Evolutionary conservation across 2,329 filamentous ascomycete genomes (phyloP).

Genomic region (Grosmannia huntii): DNA sequence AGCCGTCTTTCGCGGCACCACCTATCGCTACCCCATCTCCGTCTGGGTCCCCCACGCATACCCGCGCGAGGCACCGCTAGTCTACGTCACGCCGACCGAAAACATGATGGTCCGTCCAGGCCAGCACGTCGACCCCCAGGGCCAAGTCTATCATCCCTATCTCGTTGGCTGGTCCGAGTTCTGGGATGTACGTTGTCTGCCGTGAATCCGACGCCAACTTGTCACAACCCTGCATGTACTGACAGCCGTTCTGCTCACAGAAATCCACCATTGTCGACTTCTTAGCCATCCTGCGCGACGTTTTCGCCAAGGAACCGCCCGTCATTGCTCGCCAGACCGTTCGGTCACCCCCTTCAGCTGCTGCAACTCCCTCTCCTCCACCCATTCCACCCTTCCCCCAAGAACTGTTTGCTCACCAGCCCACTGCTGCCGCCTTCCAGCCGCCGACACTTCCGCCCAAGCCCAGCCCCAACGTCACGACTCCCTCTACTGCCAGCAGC

Average conservation of each 20-base stretch:
- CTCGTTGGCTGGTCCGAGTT: constrained; percentile 78
- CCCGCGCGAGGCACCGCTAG: constrained; percentile 70
- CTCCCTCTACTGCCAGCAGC: neutral
- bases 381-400: constrained; percentile 61
- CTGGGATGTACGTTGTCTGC: constrained; percentile 61
- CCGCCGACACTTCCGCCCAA: constrained; percentile 44
- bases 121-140: constrained; percentile 89
- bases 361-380: constrained; percentile 35
- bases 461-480: constrained; percentile 16
- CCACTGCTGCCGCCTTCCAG: constrained; percentile 6
- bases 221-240: neutral
- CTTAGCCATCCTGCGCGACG: constrained; percentile 64
- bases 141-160: constrained; percentile 91
- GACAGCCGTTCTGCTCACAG: constrained; percentile 24
- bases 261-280: constrained; percentile 79
- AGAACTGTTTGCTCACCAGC: constrained; percentile 32
- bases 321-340: constrained; percentile 59
- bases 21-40: constrained; percentile 82
- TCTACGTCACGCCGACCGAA: constrained; percentile 78
- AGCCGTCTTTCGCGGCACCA: constrained; percentile 78
- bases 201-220: too few species aligned
- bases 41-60: constrained; percentile 91
- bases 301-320: constrained; percentile 91
- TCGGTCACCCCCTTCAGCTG: constrained; percentile 19
- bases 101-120: constrained; percentile 84